phyloP scores from a whole-genome alignment of 2,329 filamentous ascomycete genomes.

The Arthrobotrys megalospora region DNA sequence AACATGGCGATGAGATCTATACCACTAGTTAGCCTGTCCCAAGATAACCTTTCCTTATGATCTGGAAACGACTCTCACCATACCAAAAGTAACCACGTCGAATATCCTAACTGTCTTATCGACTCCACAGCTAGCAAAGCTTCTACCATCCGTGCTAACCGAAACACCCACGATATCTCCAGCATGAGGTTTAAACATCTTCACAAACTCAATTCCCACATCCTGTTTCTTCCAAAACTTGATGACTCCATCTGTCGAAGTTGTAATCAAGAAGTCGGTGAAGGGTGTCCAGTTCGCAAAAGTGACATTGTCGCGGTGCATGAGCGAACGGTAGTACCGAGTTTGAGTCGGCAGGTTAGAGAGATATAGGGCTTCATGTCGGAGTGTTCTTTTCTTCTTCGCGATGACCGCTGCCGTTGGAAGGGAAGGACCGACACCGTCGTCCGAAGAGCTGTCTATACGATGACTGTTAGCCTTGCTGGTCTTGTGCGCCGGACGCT shows the following conservation, averaged over 20 bases:
- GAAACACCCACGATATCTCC: constrained; percentile 88
- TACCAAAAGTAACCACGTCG: constrained; percentile 84
- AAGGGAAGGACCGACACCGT: constrained; percentile 93
- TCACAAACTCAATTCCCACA: constrained; percentile 94
- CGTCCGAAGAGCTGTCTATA: constrained; percentile 81
- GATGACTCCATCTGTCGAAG: constrained; percentile 92
- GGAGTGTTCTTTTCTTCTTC: constrained; percentile 90
- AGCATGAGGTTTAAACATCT: constrained; percentile 93
- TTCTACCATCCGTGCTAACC: constrained; percentile 89
- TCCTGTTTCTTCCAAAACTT: constrained; percentile 99
- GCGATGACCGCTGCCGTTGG: constrained; percentile 77
- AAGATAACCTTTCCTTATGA: neutral
- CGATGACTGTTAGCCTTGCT: constrained; percentile 8
- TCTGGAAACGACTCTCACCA: constrained; percentile 62
- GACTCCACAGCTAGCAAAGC: constrained; percentile 88
- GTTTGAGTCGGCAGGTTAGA: constrained; percentile 85
- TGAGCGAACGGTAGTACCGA: constrained; percentile 94
- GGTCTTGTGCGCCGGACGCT: neutral
- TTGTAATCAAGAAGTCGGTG: constrained; percentile 96
- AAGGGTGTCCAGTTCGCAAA: constrained; percentile 89
- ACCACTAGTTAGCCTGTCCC: constrained; percentile 9
- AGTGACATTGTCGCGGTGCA: constrained; percentile 96
- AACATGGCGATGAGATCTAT: constrained; percentile 85
- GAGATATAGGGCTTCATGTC: constrained; percentile 89
- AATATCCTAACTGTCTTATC: constrained; percentile 87